Evolutionary conservation across 2,329 filamentous ascomycete genomes (phyloP).

Genomic region (Colletotrichum zoysiae): DNA sequence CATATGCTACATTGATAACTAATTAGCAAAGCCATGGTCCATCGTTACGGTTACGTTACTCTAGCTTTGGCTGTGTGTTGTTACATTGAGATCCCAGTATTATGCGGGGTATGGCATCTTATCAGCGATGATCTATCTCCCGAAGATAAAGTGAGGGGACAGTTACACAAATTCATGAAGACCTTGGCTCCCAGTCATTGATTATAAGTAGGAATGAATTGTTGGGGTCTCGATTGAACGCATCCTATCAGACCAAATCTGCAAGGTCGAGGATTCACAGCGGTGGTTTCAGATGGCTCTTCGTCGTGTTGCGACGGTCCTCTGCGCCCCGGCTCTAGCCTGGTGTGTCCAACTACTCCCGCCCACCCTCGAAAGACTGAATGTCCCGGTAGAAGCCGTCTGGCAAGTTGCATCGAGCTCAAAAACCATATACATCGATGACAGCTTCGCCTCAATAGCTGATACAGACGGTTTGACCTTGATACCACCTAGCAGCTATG

Average conservation of each 20-base stretch:
- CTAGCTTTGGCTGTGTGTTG: not conserved
- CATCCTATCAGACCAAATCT: not conserved
- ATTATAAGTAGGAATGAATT: not conserved
- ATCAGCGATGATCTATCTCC: slow-evolving; percentile 6
- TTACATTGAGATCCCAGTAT: slow-evolving; percentile 10
- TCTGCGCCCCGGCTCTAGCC: slow-evolving; percentile 9
- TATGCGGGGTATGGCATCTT: slow-evolving; percentile 11
- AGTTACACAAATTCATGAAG: not conserved
- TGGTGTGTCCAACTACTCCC: slow-evolving; percentile 29
- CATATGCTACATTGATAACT: not conserved
- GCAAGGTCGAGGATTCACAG: not conserved
- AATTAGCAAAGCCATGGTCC: not conserved
- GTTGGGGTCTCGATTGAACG: not conserved
- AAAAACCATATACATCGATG: slow-evolving; percentile 56
- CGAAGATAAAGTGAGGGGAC: not conserved
- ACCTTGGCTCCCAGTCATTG: not conserved
- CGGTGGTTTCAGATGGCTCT: slow-evolving; percentile 3
- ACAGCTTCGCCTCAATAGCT: slow-evolving; percentile 51
- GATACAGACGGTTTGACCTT: slow-evolving; percentile 62
- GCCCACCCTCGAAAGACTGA: slow-evolving; percentile 1
- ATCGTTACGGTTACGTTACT: slow-evolving; percentile 18
- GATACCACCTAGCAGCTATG: slow-evolving; percentile 62
- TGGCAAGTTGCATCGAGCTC: slow-evolving; percentile 9
- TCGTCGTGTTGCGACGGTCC: not conserved
- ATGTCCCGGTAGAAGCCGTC: not conserved